Evolutionary conservation across 768 basidiomycete species (phyloP), one percentile per base, ranked within the genome.

Genomic region (Kondoa subrosea): DNA sequence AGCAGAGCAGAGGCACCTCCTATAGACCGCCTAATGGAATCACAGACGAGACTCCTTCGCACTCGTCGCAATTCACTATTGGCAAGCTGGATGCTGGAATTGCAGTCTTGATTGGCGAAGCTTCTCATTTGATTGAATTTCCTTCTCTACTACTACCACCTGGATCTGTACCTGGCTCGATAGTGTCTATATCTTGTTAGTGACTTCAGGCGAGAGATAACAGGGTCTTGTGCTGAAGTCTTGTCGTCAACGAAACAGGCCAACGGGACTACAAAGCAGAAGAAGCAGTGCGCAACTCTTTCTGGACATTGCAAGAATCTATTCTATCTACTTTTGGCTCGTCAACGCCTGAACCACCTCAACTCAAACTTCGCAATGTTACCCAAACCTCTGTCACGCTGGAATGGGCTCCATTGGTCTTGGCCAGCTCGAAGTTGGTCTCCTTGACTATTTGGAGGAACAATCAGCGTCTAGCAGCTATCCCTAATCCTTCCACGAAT

Each of bases 381-480:
- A 97, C 95, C 0, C 95, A 99, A 81, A 99, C 95, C 1, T 91
- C 88, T 8, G 90, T 92, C 1, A 92, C 91, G 1, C 82, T 99
- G 26, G 92, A 99, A 80, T 99, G 95, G 95, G 87, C 89, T 2
- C 76, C 83, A 34, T 78, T 97, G 25, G 79, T 88, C 66, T 83
- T 97, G 17, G 95, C 91, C 0, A 87, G 85, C 0, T 85, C 91
- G 15, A 87, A 87, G 74, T 79, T 96, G 29, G 84, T 92, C 68
- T 87, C 87, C 0, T 81, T 99, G 31, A 91, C 93, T 73, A 89
- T 97, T 72, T 93, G 90, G 80, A 85, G 88, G 73, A 96, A 96
- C 76, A 84, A 85, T 2, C 85, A 90, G 76, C 84, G 95, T 30
- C 83, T 91, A 56, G 89, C 87, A 3, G 82, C 86, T 30, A 95